phyloP scores from a whole-genome alignment of 306 rosid genomes.

The Nissolia schottii region DNA sequence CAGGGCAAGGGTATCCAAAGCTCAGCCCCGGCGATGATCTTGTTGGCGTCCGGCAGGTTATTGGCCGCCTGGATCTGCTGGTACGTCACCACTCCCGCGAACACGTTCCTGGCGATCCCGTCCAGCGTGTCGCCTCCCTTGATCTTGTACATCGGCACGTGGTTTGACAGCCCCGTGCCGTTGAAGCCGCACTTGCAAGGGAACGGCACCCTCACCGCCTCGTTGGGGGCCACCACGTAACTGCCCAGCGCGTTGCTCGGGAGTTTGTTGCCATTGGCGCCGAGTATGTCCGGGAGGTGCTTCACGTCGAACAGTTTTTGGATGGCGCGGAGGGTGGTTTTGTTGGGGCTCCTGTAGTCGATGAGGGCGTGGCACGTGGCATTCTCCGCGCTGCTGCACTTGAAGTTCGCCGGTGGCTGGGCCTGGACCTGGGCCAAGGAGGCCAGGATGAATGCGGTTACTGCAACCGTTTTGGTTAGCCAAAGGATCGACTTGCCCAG shows the following conservation, averaged over 20 bases:
- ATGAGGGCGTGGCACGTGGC: constrained; percentile 40
- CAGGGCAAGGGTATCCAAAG: constrained; percentile 80
- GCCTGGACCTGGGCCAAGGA: background rate
- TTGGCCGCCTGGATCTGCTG: constrained; percentile 41
- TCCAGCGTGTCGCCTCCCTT: too few relatives aligned
- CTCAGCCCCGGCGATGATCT: constrained; percentile 29
- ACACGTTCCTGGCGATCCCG: constrained; percentile 40
- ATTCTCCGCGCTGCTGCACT: constrained; percentile 27
- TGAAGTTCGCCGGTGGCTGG: constrained; percentile 35
- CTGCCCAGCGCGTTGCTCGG: constrained; percentile 1
- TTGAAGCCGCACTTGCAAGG: constrained; percentile 48
- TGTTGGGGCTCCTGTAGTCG: constrained; percentile 40
- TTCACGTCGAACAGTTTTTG: constrained; percentile 58
- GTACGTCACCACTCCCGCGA: constrained; percentile 35
- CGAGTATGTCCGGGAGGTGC: constrained; percentile 45
- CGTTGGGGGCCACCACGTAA: background rate
- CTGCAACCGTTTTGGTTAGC: background rate
- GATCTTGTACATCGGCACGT: too few relatives aligned
- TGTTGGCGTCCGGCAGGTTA: background rate
- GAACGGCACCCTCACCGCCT: constrained; percentile 51
- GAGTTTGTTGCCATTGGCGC: constrained; percentile 63
- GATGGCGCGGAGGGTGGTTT: constrained; percentile 43
- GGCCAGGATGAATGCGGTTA: background rate
- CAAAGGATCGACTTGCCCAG: background rate
- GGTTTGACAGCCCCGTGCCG: constrained; percentile 44